phyloP scores from a whole-genome alignment of 106 monocot genomes.

The Phalaenopsis equestris region DNA sequence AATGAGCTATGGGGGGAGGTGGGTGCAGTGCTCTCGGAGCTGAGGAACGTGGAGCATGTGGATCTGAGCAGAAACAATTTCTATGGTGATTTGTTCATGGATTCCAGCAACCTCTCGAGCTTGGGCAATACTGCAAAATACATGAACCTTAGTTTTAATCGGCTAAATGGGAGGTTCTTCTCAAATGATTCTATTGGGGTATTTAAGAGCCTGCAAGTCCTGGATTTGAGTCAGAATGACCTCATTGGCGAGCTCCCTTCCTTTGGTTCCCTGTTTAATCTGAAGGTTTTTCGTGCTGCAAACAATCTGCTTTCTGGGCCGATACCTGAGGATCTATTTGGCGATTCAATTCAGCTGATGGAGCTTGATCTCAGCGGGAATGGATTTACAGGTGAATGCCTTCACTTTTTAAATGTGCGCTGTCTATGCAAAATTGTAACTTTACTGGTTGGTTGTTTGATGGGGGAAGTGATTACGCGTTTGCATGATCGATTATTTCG shows the following conservation, averaged over 20 bases:
- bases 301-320: slow-evolving; percentile 47
- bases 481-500: no score
- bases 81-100: slow-evolving; percentile 38
- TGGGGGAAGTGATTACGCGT: no score
- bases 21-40: slow-evolving; percentile 24
- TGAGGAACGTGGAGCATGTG: slow-evolving; percentile 46
- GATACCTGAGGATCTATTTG: slow-evolving; percentile 50
- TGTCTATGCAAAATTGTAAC: no score
- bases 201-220: slow-evolving; percentile 60
- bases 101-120: slow-evolving; percentile 22
- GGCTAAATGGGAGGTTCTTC: slow-evolving; percentile 57
- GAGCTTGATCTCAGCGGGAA: slow-evolving; percentile 89
- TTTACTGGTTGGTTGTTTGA: no score
- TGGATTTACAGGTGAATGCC: slow-evolving; percentile 64
- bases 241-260: slow-evolving; percentile 59
- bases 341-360: slow-evolving; percentile 30
- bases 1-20: slow-evolving; percentile 50
- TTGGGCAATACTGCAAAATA: slow-evolving; percentile 42
- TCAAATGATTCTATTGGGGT: slow-evolving; percentile 17
- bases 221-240: slow-evolving; percentile 63
- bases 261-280: slow-evolving; percentile 32
- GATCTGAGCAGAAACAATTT: slow-evolving; percentile 71
- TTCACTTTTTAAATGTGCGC: background rate
- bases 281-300: slow-evolving; percentile 45
- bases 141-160: slow-evolving; percentile 64